A percentile compares a stretch with the other conserved stretches of the same genome.
phyloP scores from a whole-genome alignment of 1,284 basidiomycete genomes.

The Trichosporon inkin region DNA sequence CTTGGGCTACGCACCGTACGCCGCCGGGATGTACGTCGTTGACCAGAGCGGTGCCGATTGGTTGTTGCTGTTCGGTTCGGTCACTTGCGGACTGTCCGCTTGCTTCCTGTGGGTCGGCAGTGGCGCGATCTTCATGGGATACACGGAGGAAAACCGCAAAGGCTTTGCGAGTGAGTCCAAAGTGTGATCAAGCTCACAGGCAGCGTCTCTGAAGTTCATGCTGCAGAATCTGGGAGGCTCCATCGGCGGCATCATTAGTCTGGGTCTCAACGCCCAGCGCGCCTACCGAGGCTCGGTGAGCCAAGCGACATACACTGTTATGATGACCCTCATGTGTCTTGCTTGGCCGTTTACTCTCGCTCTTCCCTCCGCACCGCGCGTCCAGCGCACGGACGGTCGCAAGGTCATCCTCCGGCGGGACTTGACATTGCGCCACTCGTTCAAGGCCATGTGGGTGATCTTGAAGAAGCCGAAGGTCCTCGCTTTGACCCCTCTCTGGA shows the following conservation, averaged over 20 bases:
- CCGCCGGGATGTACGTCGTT: background rate
- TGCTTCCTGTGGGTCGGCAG: slow-evolving; percentile 3
- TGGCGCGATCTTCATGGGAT: slow-evolving; percentile 4
- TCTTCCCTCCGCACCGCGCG: background rate
- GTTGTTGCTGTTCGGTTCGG: background rate
- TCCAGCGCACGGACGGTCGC: background rate
- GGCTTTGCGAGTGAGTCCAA: background rate
- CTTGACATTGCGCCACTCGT: background rate
- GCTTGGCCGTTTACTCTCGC: background rate
- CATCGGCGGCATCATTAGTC: background rate
- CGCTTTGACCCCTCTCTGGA: background rate
- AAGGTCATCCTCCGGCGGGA: background rate
- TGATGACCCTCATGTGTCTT: background rate
- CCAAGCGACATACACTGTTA: background rate
- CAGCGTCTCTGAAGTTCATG: slow-evolving; percentile 3
- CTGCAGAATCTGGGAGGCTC: background rate
- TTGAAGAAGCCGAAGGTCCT: background rate
- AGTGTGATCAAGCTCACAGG: background rate
- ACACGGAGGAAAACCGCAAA: slow-evolving; percentile 1
- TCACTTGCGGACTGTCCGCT: background rate
- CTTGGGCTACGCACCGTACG: background rate
- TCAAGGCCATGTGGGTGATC: background rate
- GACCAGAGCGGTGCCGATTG: background rate
- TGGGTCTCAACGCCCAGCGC: background rate
- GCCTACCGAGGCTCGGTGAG: background rate